Evolutionary conservation across 495 filamentous ascomycete species (phyloP).

Genomic region (Lasiosphaeria hispida): DNA sequence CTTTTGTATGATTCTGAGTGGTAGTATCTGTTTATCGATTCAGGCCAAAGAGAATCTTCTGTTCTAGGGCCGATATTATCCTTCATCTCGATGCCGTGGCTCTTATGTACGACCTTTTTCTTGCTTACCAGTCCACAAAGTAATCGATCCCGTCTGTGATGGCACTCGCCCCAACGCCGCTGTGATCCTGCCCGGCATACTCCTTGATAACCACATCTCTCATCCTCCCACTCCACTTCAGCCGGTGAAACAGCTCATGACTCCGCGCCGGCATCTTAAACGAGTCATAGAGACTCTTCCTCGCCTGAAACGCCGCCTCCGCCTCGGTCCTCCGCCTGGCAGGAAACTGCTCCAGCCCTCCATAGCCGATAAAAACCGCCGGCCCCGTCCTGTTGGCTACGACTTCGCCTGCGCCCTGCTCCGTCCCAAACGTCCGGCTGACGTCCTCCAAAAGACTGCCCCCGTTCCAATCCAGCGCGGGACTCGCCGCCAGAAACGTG

Average conservation of each 20-base stretch:
- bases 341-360: slow-evolving; percentile 22
- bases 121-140: slow-evolving; percentile 25
- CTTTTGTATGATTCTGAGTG: no score
- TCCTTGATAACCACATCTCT: slow-evolving; percentile 24
- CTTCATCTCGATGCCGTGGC: no score
- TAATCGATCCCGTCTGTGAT: slow-evolving; percentile 27
- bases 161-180: slow-evolving; percentile 19
- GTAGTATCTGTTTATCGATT: no score
- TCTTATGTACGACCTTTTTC: no score
- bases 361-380: slow-evolving; percentile 20
- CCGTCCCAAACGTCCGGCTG: slow-evolving; percentile 10
- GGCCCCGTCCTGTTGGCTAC: background rate
- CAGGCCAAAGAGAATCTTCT: no score
- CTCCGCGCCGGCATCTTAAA: slow-evolving; percentile 17
- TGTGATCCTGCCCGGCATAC: slow-evolving; percentile 25
- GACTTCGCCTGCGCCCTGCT: background rate
- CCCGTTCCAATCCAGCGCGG: slow-evolving; percentile 13
- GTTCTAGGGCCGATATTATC: no score
- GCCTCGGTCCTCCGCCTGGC: slow-evolving; percentile 18
- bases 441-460: slow-evolving; percentile 17
- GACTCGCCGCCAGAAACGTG: slow-evolving; percentile 20
- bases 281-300: slow-evolving; percentile 5
- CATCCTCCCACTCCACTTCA: slow-evolving; percentile 16
- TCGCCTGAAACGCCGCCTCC: slow-evolving; percentile 18
- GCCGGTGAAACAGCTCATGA: slow-evolving; percentile 21